phyloP scores from a whole-genome alignment of 306 rosid genomes.

The Cotoneaster glaucophyllus region DNA sequence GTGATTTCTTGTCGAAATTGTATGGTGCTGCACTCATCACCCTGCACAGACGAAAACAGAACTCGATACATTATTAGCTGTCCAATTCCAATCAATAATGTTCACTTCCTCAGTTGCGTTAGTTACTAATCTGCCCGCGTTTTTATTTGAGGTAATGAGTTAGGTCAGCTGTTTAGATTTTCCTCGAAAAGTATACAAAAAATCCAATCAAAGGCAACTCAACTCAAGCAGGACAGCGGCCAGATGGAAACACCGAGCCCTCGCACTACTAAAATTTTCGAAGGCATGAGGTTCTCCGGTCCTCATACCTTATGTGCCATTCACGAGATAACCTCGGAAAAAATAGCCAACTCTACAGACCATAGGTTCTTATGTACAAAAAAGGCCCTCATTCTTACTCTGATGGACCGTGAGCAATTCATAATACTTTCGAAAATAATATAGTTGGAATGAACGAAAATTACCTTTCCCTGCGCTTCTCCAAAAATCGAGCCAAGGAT shows the following conservation, averaged over 20 bases:
- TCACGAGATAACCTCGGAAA: background rate
- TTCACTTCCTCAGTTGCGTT: too few species aligned
- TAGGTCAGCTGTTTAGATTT: background rate
- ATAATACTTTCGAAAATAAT: background rate
- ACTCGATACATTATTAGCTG: slow-evolving; percentile 4
- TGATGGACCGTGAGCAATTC: background rate
- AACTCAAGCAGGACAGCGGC: background rate
- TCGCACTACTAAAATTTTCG: background rate
- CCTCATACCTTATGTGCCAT: background rate
- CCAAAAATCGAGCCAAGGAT: slow-evolving; percentile 81
- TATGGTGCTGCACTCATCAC: slow-evolving; percentile 75
- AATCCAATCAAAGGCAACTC: background rate
- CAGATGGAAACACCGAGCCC: background rate
- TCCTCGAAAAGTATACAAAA: background rate
- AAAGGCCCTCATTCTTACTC: background rate
- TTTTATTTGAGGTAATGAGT: background rate
- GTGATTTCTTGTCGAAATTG: slow-evolving; percentile 45
- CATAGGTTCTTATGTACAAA: background rate
- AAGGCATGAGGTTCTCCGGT: background rate
- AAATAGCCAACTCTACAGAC: background rate
- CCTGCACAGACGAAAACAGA: slow-evolving; percentile 37
- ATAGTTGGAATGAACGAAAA: background rate
- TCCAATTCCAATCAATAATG: background rate
- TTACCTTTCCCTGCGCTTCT: slow-evolving; percentile 41
- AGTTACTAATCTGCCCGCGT: too few species aligned